Base-by-base conservation (phyloP, 192 early-diverging fungal species). In the Mortierella claussenii region DNA sequence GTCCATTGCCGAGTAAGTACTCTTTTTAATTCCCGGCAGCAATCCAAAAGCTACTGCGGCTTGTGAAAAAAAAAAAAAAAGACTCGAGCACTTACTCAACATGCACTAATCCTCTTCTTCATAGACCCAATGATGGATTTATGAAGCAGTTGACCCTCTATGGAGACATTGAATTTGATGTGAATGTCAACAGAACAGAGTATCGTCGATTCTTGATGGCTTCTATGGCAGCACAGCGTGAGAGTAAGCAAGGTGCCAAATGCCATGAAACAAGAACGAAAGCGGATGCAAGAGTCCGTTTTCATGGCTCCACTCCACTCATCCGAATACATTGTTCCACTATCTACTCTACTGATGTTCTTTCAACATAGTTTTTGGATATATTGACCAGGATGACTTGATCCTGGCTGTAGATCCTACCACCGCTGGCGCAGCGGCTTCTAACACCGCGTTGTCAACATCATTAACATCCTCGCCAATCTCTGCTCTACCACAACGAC, bases 191-290 rank as follows among this genome's bases (percentile, higher is more conserved):
- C 5, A 81, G 85, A 60, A 68, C 84, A 26, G 81, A 82, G 26
- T 92, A 93, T 47, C 83, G 90, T 45, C 86, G 89, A 6, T 92
- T 89, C 66, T 66, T 92, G 45, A 76, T 91, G 21, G 81, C 84
- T 18, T 81, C 73, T 31, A 89, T 85, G 65, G 88, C 90, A 12
- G 87, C 87, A 48, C 80, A 87, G 33, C 82, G 84, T 24, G 73
- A 80, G 56, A 76, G 82, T 82, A 80, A 46, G 63, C 24, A n/a
- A n/a, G n/a, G n/a, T n/a, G n/a, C n/a, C n/a, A n/a, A n/a, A n/a
- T n/a, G n/a, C n/a, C n/a, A n/a, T n/a, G n/a, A n/a, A n/a, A n/a
- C n/a, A n/a, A n/a, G n/a, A n/a, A n/a, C n/a, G n/a, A n/a, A n/a
- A n/a, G n/a, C n/a, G n/a, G n/a, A n/a, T n/a, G n/a, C n/a, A n/a